Percentiles rank a stretch among this genome's conserved stretches.
Evolutionary conservation across 306 rosid species (phyloP).

Genomic region (Vigna hirtella): DNA sequence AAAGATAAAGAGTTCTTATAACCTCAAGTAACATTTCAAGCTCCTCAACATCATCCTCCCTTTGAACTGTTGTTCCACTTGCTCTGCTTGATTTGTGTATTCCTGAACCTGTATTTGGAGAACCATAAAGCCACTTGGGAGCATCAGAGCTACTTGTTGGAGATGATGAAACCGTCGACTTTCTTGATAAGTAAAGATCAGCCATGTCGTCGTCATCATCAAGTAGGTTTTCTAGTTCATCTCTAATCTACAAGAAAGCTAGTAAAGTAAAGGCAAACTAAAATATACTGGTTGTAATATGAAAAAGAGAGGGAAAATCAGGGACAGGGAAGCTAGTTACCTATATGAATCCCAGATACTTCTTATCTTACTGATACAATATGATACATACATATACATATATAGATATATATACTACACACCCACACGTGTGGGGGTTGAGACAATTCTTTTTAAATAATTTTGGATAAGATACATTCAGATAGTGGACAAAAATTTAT

Average conservation of each 20-base stretch:
- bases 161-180: constrained; percentile 56
- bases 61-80: constrained; percentile 56
- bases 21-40: constrained; percentile 94
- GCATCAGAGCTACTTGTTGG: constrained; percentile 52
- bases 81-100: constrained; percentile 64
- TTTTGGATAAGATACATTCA: too few relatives aligned
- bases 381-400: too few relatives aligned
- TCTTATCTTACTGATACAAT: too few relatives aligned
- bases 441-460: too few relatives aligned
- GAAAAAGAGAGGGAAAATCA: not conserved
- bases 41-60: constrained; percentile 76
- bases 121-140: constrained; percentile 57
- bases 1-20: not conserved
- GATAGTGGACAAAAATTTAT: too few relatives aligned
- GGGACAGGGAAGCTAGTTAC: not conserved
- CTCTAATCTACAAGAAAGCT: constrained; percentile 64
- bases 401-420: too few relatives aligned
- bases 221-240: constrained; percentile 82
- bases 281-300: constrained; percentile 5
- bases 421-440: too few relatives aligned
- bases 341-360: too few relatives aligned
- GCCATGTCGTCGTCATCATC: constrained; percentile 89
- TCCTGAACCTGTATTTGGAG: constrained; percentile 67
- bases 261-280: constrained; percentile 13
- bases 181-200: constrained; percentile 83